Evolutionary conservation across 495 filamentous ascomycete species (phyloP).

Genomic region (Aspergillus sparsus): DNA sequence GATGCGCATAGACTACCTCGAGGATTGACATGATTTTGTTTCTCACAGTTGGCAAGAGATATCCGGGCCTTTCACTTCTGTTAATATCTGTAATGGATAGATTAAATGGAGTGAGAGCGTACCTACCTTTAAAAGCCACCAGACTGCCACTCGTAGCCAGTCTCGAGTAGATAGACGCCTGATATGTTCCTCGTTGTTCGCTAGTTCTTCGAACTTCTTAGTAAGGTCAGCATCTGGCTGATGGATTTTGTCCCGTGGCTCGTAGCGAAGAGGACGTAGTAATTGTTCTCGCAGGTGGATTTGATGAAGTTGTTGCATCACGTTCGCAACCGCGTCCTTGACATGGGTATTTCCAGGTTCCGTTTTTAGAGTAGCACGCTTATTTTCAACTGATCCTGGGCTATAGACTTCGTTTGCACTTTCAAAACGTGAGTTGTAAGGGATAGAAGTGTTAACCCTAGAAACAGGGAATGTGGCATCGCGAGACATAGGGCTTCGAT

Average conservation of each 20-base stretch:
- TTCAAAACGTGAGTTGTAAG: conserved; percentile 7
- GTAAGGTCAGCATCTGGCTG: conserved; percentile 29
- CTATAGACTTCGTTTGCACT: conserved; percentile 2
- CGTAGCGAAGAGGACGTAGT: conserved; percentile 34
- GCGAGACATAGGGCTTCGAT: background rate
- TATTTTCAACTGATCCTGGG: conserved; percentile 5
- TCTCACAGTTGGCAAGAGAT: conserved; percentile 31
- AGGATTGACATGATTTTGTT: conserved; percentile 25
- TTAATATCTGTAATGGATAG: background rate
- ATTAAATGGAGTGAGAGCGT: background rate
- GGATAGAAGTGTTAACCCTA: background rate
- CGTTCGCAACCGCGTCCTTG: conserved; percentile 30
- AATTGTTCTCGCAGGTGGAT: conserved; percentile 33
- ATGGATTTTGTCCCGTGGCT: conserved; percentile 34
- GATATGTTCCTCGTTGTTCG: conserved; percentile 29
- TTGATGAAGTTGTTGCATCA: conserved; percentile 35
- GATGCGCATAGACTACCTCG: conserved; percentile 34
- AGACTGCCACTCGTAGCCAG: conserved; percentile 45
- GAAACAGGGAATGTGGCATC: background rate
- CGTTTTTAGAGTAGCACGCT: conserved; percentile 2
- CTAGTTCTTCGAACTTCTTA: conserved; percentile 28
- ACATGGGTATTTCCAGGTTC: conserved; percentile 22
- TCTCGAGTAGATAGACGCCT: conserved; percentile 34
- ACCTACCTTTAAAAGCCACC: conserved; percentile 49
- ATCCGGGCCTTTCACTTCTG: conserved; percentile 26